Percentiles rank a stretch among this genome's conserved stretches.
Evolutionary conservation across 2,329 filamentous ascomycete species (phyloP).

Genomic region (Aurifilum marmelostoma): DNA sequence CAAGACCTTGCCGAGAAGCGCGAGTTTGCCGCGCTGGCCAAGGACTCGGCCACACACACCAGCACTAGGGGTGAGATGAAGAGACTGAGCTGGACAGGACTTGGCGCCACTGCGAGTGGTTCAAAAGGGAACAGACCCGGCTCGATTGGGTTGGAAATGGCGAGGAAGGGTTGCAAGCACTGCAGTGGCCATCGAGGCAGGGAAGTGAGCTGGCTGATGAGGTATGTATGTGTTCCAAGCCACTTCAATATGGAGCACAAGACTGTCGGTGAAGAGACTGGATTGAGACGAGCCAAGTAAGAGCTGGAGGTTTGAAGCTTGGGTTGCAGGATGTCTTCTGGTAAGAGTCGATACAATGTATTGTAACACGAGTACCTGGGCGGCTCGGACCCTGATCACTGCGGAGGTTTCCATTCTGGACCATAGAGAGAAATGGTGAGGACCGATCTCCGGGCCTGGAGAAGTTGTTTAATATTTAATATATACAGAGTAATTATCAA

Average conservation of each 20-base stretch:
- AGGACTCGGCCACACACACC: slow-evolving; percentile 34
- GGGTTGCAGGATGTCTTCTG: not conserved
- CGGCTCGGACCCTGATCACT: not conserved
- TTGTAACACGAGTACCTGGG: not conserved
- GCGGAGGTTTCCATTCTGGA: not conserved
- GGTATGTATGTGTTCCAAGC: slow-evolving; percentile 31
- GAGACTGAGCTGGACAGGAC: slow-evolving; percentile 46
- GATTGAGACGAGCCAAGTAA: not conserved
- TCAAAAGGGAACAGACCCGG: slow-evolving; percentile 39
- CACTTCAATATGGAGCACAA: slow-evolving; percentile 9
- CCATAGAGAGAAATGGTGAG: not conserved
- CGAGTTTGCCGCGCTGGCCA: slow-evolving; percentile 45
- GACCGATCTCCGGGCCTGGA: not conserved
- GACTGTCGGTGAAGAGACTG: not conserved
- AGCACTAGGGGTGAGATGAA: slow-evolving; percentile 35
- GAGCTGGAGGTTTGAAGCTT: not conserved
- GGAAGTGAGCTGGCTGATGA: slow-evolving; percentile 40
- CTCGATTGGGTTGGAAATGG: slow-evolving; percentile 41
- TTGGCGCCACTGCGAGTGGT: slow-evolving; percentile 39
- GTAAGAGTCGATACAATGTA: not conserved
- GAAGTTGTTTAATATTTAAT: not conserved
- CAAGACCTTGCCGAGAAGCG: slow-evolving; percentile 47
- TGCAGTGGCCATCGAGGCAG: slow-evolving; percentile 39
- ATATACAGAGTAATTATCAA: not conserved
- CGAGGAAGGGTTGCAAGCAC: slow-evolving; percentile 39